A percentile compares a stretch with the other conserved stretches of the same genome.
Evolutionary conservation across 2,329 filamentous ascomycete genomes (phyloP).

Genomic region (Cladosporium sp.): DNA sequence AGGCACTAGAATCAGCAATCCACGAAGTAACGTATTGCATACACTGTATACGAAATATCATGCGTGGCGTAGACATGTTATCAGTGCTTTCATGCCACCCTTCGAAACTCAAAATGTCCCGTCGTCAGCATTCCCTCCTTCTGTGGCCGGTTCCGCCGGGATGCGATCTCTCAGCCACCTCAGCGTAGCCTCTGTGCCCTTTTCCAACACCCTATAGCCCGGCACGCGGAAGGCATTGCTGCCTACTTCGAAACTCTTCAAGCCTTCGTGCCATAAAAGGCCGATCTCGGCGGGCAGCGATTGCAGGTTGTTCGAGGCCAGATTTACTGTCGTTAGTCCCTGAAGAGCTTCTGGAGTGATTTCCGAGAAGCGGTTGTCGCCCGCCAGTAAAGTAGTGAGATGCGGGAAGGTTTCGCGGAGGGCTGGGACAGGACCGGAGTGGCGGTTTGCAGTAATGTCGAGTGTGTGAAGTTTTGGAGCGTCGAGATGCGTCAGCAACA

Average conservation of each 20-base stretch:
- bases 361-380: slow-evolving; percentile 76
- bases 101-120: slow-evolving; percentile 7
- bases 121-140: neutral
- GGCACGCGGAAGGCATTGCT: slow-evolving; percentile 90
- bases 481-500: slow-evolving; percentile 65
- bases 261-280: slow-evolving; percentile 66
- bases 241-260: slow-evolving; percentile 70
- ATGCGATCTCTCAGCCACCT: slow-evolving; percentile 78
- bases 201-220: slow-evolving; percentile 77
- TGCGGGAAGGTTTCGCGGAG: slow-evolving; percentile 69
- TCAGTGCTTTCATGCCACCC: neutral
- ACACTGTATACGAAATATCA: slow-evolving; percentile 11
- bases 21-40: neutral
- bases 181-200: slow-evolving; percentile 82
- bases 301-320: slow-evolving; percentile 83
- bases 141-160: neutral
- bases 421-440: slow-evolving; percentile 65
- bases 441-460: slow-evolving; percentile 79
- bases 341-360: slow-evolving; percentile 67
- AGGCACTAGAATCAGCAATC: neutral
- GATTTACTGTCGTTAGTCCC: slow-evolving; percentile 74
- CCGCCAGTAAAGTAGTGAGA: slow-evolving; percentile 68
- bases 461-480: slow-evolving; percentile 75
- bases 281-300: slow-evolving; percentile 78
- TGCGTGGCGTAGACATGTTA: neutral